Base-by-base conservation (phyloP, 306 rosid species). In the Rosa lucieae region DNA sequence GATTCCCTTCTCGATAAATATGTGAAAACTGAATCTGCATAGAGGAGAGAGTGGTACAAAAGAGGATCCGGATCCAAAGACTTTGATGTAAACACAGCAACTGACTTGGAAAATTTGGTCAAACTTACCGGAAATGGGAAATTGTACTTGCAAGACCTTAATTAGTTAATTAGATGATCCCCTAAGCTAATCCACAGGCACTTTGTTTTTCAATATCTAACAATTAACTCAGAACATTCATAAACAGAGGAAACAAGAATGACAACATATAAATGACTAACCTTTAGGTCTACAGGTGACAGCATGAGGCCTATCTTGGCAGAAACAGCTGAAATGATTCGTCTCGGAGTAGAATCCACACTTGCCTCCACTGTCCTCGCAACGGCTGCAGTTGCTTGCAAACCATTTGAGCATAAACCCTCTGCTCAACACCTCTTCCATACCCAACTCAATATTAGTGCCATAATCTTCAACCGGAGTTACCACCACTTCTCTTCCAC, bases 381-480 rank as follows among this genome's bases (percentile, higher is more conserved):
- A 90, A 14, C 0, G 0, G 8, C 0, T 76, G 70, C 93, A 92
- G 42, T 76, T 39, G 8, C 82, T 9, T 0, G 88, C 93, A 0
- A 21, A 29, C 97, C 97, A 92, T 2, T 26, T 72, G 76, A 90
- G 42, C 78, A 42, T 11, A n/a, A 92, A 88, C 69, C 97, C 97
- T 72, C 77, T 84, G 14, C 79, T 83, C 88, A 86, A 3, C 1
- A 70, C 84, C 21, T 77, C 89, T 53, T 23, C 3, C 47, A 78
- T 9, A 11, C 44, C 70, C 14, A 6, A 32, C 23, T 56, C 82
- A 7, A 12, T 13, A 1, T 47, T 9, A 32, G 9, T 1, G 3
- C 55, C 78, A 35, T 42, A 76, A 21, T 20, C 3, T 17, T 11
- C 1, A 14, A 79, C 82, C 4, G 20, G 43, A 17, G 66, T 13